phyloP scores from a whole-genome alignment of 495 filamentous ascomycete species.

The Astrothelium subdiscretum region DNA sequence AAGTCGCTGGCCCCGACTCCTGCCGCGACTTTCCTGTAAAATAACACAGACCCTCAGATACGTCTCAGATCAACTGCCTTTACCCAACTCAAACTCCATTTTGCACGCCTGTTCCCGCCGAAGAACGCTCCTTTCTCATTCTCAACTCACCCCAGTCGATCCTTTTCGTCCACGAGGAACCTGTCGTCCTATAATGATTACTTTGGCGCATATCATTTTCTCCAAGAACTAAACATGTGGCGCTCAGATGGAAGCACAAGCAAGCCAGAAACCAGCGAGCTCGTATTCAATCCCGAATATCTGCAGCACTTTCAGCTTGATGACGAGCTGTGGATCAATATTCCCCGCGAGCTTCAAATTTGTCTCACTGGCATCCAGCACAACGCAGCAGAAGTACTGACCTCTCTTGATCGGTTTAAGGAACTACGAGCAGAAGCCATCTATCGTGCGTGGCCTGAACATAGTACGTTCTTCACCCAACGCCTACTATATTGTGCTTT shows the following conservation, averaged over 20 bases:
- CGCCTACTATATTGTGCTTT: neutral
- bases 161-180: neutral
- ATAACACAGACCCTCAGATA: neutral
- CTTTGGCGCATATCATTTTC: neutral
- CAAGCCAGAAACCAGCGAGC: slow-evolving; percentile 18
- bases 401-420: slow-evolving; percentile 20
- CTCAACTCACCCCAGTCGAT: neutral
- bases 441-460: slow-evolving; percentile 8
- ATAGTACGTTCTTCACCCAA: neutral
- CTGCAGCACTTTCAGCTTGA: slow-evolving; percentile 18
- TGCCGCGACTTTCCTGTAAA: neutral
- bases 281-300: slow-evolving; percentile 23
- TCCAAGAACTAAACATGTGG: slow-evolving; percentile 3
- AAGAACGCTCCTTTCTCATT: neutral
- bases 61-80: neutral
- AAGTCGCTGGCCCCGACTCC: neutral
- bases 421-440: slow-evolving; percentile 3
- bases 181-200: no score
- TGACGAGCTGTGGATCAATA: slow-evolving; percentile 11
- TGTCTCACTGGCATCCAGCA: slow-evolving; percentile 15
- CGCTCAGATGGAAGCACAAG: neutral
- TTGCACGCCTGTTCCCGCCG: no score
- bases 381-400: slow-evolving; percentile 22
- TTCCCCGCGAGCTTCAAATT: slow-evolving; percentile 13
- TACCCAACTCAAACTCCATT: no score